These are phyloP conservation scores for Cercospora sojina DNA, from an alignment of 2,329 filamentous ascomycete species.

Conservation along the genomic window DNA sequence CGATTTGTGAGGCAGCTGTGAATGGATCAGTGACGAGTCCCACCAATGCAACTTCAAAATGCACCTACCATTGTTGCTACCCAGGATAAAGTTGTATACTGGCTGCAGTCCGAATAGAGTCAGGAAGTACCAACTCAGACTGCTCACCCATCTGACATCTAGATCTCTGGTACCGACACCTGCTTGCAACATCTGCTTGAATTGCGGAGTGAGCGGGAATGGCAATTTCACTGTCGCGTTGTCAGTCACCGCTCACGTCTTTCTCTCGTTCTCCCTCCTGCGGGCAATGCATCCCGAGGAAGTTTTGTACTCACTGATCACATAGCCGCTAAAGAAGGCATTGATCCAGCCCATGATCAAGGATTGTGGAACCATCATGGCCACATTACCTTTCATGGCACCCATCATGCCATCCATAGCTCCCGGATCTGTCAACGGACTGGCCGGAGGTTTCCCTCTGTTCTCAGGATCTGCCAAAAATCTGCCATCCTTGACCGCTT, in stretches of 20 bases:
- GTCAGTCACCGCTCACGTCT: background rate
- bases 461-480: slow-evolving; percentile 88
- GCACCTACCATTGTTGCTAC: slow-evolving; percentile 85
- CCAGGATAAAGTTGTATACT: slow-evolving; percentile 94
- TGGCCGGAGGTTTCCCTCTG: slow-evolving; percentile 82
- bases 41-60: background rate
- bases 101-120: slow-evolving; percentile 96
- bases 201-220: slow-evolving; percentile 95
- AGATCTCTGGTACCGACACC: slow-evolving; percentile 94
- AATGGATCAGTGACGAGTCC: slow-evolving; percentile 2
- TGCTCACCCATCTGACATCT: slow-evolving; percentile 97
- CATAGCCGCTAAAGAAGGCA: slow-evolving; percentile 96
- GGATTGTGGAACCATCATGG: slow-evolving; percentile 99
- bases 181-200: slow-evolving; percentile 98
- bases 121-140: slow-evolving; percentile 97
- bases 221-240: slow-evolving; percentile 76
- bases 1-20: slow-evolving; percentile 83
- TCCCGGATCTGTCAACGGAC: slow-evolving; percentile 91
- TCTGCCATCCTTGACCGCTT: slow-evolving; percentile 78
- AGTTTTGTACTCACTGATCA: slow-evolving; percentile 70
- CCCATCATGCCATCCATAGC: slow-evolving; percentile 99
- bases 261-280: background rate
- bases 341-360: slow-evolving; percentile 99
- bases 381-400: slow-evolving; percentile 99
- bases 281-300: background rate